These are phyloP conservation scores for Venturiaceae sp. DNA, from an alignment of 2,329 filamentous ascomycete genomes.

Conservation along the genomic window DNA sequence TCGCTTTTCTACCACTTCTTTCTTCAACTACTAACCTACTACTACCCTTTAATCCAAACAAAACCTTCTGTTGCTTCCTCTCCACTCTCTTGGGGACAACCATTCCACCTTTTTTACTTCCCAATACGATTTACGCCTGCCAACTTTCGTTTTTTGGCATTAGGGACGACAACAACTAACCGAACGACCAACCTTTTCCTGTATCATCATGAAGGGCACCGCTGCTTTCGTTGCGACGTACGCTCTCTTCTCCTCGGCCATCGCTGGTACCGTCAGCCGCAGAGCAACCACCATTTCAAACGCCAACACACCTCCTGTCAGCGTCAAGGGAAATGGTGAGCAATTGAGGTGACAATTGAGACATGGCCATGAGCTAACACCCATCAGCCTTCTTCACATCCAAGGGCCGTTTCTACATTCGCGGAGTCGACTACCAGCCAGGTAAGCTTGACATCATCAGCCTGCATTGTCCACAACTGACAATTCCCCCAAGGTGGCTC, in stretches of 20 bases:
- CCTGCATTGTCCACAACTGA: background rate
- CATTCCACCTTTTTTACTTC: background rate
- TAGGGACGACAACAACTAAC: background rate
- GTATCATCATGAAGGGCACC: slow-evolving; percentile 4
- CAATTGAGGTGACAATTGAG: slow-evolving; percentile 11
- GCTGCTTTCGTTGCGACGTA: background rate
- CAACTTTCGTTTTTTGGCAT: background rate
- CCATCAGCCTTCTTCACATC: slow-evolving; percentile 51
- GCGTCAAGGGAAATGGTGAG: slow-evolving; percentile 52
- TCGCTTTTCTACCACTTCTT: no score
- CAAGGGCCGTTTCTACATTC: slow-evolving; percentile 49
- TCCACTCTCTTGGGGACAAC: background rate
- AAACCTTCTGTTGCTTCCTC: background rate
- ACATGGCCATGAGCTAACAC: slow-evolving; percentile 13
- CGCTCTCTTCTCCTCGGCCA: slow-evolving; percentile 4
- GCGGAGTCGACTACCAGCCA: slow-evolving; percentile 57
- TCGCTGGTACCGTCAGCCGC: background rate
- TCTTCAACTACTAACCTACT: no score
- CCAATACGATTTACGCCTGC: background rate
- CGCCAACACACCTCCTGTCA: slow-evolving; percentile 42
- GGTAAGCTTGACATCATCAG: slow-evolving; percentile 19
- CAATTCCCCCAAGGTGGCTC: slow-evolving; percentile 2
- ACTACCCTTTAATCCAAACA: no score
- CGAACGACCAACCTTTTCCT: background rate
- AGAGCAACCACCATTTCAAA: slow-evolving; percentile 3